A percentile compares a stretch with the other conserved stretches of the same genome.
These are phyloP conservation scores for Periglandula ipomoeae DNA, from an alignment of 2,329 filamentous ascomycete genomes.

Conservation along the genomic window DNA sequence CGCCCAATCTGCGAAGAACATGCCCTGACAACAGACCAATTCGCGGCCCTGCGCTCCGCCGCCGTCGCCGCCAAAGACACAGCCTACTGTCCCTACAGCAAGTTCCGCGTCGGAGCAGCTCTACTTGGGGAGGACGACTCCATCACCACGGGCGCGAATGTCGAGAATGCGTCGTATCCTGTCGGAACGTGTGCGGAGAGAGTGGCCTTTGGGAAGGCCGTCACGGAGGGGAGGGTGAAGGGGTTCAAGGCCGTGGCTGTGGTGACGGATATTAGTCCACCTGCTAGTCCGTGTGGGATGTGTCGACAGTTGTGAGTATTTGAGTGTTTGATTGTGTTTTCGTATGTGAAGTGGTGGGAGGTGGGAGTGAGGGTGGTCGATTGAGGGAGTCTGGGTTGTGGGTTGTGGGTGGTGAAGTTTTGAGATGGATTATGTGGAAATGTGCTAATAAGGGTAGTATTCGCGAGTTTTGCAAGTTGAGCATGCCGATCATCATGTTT, in stretches of 20 bases:
- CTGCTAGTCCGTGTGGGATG: constrained; percentile 83
- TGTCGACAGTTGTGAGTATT: constrained; percentile 75
- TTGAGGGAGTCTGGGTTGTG: too few relatives aligned
- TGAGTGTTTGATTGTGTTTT: constrained; percentile 1
- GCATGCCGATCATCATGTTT: constrained; percentile 83
- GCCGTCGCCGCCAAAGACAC: constrained; percentile 63
- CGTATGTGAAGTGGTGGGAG: neutral
- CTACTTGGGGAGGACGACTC: constrained; percentile 49
- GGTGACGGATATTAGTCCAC: constrained; percentile 64
- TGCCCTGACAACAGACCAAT: constrained; percentile 51
- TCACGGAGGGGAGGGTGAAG: constrained; percentile 42
- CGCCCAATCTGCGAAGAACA: constrained; percentile 21
- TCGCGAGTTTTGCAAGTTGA: constrained; percentile 62
- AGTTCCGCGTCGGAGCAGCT: constrained; percentile 82
- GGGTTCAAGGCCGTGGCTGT: constrained; percentile 74
- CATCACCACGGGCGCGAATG: constrained; percentile 59
- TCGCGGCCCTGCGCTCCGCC: constrained; percentile 50
- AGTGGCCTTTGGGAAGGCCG: constrained; percentile 74
- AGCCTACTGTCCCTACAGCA: constrained; percentile 89
- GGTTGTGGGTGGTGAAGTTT: too few relatives aligned
- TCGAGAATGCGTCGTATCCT: constrained; percentile 89
- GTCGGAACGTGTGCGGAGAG: constrained; percentile 94
- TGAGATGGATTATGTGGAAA: too few relatives aligned
- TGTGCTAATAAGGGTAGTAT: too few relatives aligned
- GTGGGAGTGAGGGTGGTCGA: constrained; percentile 10